These are phyloP conservation scores for Phialocephala sp. DNA, from an alignment of 2,329 filamentous ascomycete species.

Conservation along the genomic window DNA sequence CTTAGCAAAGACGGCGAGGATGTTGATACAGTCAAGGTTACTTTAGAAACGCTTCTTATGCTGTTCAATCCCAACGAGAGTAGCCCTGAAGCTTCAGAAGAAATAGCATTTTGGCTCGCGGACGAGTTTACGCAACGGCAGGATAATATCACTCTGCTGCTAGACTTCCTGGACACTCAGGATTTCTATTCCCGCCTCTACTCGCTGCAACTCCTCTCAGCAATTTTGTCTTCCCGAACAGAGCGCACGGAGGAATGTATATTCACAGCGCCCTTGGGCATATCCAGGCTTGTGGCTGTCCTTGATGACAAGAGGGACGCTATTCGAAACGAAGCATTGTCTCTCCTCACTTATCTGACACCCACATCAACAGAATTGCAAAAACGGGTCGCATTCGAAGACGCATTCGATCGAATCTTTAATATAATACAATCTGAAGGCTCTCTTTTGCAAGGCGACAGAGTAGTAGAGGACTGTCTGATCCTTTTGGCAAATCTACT, in stretches of 20 bases:
- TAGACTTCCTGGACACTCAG: constrained; percentile 84
- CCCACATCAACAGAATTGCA: constrained; percentile 87
- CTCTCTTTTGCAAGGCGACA: constrained; percentile 79
- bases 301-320: constrained; percentile 88
- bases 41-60: constrained; percentile 93
- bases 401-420: constrained; percentile 88
- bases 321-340: constrained; percentile 83
- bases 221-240: constrained; percentile 83
- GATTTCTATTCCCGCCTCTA: constrained; percentile 95
- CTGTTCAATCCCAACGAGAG: constrained; percentile 76
- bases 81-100: constrained; percentile 92
- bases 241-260: constrained; percentile 96
- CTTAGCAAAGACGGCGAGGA: constrained; percentile 89
- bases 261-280: constrained; percentile 84
- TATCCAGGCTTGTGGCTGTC: constrained; percentile 81
- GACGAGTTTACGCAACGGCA: constrained; percentile 98
- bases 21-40: constrained; percentile 93
- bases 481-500: constrained; percentile 90
- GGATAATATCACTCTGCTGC: constrained; percentile 91
- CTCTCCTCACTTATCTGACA: constrained; percentile 87
- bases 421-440: constrained; percentile 82
- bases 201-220: constrained; percentile 84
- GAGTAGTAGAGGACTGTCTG: constrained; percentile 90
- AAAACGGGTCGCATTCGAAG: constrained; percentile 94
- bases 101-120: constrained; percentile 93